phyloP scores from a whole-genome alignment of 805 yeast species.

The Teunomyces stri region DNA sequence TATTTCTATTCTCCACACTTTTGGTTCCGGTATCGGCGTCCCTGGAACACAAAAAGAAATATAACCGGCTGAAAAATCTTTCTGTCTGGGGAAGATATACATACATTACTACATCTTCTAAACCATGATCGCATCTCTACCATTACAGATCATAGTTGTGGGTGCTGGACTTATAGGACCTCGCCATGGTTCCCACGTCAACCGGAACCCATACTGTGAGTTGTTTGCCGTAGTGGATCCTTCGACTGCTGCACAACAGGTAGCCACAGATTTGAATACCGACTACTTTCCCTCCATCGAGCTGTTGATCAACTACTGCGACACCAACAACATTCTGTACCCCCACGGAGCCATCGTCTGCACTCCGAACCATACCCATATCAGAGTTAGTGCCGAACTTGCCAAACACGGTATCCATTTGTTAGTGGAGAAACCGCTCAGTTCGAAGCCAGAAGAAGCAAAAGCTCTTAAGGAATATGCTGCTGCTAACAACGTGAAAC shows the following conservation, averaged over 20 bases:
- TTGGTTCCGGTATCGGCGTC: not conserved
- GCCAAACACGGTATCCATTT: slow-evolving; percentile 36
- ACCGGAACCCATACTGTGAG: slow-evolving; percentile 16
- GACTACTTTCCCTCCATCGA: slow-evolving; percentile 18
- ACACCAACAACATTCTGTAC: slow-evolving; percentile 12
- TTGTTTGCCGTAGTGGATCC: slow-evolving; percentile 27
- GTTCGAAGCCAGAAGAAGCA: slow-evolving; percentile 34
- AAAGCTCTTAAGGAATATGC: slow-evolving; percentile 29
- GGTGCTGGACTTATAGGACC: slow-evolving; percentile 31
- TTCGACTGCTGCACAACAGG: slow-evolving; percentile 17
- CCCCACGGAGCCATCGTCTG: slow-evolving; percentile 43
- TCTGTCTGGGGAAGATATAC: slow-evolving; percentile 4
- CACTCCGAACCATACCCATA: slow-evolving; percentile 43
- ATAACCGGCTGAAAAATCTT: slow-evolving; percentile 1
- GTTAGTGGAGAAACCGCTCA: slow-evolving; percentile 41
- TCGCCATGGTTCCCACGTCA: slow-evolving; percentile 23
- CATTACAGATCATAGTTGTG: slow-evolving; percentile 14
- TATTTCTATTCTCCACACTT: slow-evolving; percentile 1
- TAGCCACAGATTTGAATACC: slow-evolving; percentile 16
- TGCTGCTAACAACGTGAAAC: slow-evolving; percentile 22
- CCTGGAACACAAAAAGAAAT: not conserved
- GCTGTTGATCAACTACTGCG: slow-evolving; percentile 19
- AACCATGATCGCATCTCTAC: slow-evolving; percentile 10
- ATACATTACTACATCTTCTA: not conserved
- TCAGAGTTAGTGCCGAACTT: slow-evolving; percentile 29